Evolutionary conservation across 1,284 basidiomycete species (phyloP).

Genomic region (Cryptococcus maquisensis): DNA sequence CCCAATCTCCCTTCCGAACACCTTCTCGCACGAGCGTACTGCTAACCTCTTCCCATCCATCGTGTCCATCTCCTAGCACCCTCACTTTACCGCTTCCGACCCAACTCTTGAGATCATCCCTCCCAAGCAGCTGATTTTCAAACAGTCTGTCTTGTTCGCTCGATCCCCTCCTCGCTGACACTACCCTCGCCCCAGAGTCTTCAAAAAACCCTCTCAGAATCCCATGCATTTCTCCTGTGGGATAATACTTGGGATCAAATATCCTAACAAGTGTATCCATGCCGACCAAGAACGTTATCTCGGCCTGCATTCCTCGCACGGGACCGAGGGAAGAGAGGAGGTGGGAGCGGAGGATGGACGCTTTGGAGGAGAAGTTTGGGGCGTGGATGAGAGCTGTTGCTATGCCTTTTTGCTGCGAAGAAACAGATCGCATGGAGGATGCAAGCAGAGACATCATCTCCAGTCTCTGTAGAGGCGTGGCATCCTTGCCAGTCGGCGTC

Average conservation of each 20-base stretch:
- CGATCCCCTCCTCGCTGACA: conserved; percentile 62
- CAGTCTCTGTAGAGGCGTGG: conserved; percentile 66
- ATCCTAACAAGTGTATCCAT: conserved; percentile 84
- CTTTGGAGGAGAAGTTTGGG: conserved; percentile 85
- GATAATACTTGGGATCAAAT: conserved; percentile 75
- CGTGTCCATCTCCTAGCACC: conserved; percentile 60
- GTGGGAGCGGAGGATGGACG: conserved; percentile 55
- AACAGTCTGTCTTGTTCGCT: conserved; percentile 25
- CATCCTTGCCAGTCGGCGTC: conserved; percentile 62
- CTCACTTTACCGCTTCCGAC: conserved; percentile 55
- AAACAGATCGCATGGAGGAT: background rate
- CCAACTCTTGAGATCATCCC: conserved; percentile 53
- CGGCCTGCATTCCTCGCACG: conserved; percentile 35
- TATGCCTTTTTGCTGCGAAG: conserved; percentile 52
- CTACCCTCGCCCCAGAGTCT: conserved; percentile 49
- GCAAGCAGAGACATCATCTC: conserved; percentile 72
- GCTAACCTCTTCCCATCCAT: conserved; percentile 58
- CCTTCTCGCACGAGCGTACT: conserved; percentile 66
- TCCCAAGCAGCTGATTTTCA: conserved; percentile 44
- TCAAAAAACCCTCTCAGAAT: conserved; percentile 25
- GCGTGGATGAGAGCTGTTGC: conserved; percentile 80
- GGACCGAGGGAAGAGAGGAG: conserved; percentile 34
- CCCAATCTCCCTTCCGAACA: conserved; percentile 46
- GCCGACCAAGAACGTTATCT: conserved; percentile 59
- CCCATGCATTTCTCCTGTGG: conserved; percentile 46